Conservation (phyloP, 768 basidiomycete genomes). For the Pleurotus platypus region DNA sequence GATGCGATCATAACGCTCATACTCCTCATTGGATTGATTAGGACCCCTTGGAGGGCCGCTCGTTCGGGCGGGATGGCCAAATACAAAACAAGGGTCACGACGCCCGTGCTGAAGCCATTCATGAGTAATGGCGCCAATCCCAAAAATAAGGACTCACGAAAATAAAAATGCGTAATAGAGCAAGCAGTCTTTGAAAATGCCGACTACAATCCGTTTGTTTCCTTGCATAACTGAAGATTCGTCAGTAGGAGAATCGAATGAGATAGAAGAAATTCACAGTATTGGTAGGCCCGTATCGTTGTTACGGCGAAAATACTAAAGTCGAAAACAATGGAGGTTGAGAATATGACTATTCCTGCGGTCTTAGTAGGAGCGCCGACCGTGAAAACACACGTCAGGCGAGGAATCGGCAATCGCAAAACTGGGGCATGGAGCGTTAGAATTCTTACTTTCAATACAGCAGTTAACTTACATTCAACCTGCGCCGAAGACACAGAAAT, state of each 20-base stretch:
- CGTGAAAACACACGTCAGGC: neutral
- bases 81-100: neutral
- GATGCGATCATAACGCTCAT: neutral
- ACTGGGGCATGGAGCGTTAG: neutral
- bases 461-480: neutral
- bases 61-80: neutral
- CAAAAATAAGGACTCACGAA: neutral
- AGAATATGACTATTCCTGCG: neutral
- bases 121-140: neutral
- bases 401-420: neutral
- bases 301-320: neutral
- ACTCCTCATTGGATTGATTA: conserved; percentile 2
- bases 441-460: neutral
- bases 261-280: neutral
- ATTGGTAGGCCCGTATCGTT: neutral
- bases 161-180: neutral
- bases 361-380: neutral
- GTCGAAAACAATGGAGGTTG: neutral
- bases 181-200: neutral
- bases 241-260: neutral
- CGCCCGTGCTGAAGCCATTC: neutral
- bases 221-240: neutral
- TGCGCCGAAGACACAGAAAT: neutral
- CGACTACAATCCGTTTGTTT: neutral
- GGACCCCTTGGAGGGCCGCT: neutral